Percentiles rank a stretch among this genome's conserved stretches.
Conservation (phyloP, 2,329 filamentous ascomycete genomes). For the Fusarium sp. region DNA sequence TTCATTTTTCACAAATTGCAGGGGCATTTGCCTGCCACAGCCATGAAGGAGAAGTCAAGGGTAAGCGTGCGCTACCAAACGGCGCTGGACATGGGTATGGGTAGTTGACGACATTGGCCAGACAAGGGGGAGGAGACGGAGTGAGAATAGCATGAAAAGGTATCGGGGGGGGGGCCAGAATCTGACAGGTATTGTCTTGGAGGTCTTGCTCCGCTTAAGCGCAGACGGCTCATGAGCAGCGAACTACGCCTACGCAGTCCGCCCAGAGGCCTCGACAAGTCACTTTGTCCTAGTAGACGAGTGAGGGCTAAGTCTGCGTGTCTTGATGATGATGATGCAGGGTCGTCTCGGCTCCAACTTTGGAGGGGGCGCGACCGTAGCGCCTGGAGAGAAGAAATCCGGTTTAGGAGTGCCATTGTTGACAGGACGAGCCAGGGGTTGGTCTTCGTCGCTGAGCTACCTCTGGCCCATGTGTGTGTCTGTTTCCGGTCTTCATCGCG, state of each 20-base stretch:
- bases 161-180: constrained; percentile 18
- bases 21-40: constrained; percentile 16
- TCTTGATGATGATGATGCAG: constrained; percentile 34
- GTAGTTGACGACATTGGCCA: constrained; percentile 7
- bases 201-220: constrained; percentile 34
- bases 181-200: constrained; percentile 37
- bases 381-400: constrained; percentile 2
- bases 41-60: constrained; percentile 12
- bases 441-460: not conserved
- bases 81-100: constrained; percentile 24
- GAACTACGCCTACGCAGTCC: constrained; percentile 28
- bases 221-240: constrained; percentile 36
- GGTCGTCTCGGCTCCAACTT: constrained; percentile 12
- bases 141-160: not conserved
- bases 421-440: constrained; percentile 8
- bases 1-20: constrained; percentile 2
- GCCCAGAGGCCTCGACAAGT: constrained; percentile 25
- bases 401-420: not conserved
- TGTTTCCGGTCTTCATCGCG: constrained; percentile 22
- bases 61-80: constrained; percentile 5
- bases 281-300: constrained; percentile 28
- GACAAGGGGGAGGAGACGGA: constrained; percentile 10
- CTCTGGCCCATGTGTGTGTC: constrained; percentile 6
- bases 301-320: constrained; percentile 32
- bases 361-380: constrained; percentile 17